Conservation (phyloP, 192 early-diverging fungal species). For the Gamsiella multidivaricata region DNA sequence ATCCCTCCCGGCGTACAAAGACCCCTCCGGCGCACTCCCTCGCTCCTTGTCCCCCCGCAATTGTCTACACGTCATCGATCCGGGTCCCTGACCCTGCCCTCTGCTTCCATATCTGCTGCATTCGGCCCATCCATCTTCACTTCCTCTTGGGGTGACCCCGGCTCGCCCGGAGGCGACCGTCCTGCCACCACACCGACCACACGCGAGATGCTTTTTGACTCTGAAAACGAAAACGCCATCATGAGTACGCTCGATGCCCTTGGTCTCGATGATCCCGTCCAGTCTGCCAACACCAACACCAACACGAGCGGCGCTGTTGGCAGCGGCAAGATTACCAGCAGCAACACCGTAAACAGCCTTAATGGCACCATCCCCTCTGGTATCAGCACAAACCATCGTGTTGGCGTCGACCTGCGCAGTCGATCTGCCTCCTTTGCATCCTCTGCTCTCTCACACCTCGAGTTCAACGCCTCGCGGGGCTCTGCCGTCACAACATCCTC, state of each 20-base stretch:
- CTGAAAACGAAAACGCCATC: conserved; percentile 67
- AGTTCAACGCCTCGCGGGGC: conserved; percentile 16
- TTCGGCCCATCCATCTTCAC: conserved; percentile 72
- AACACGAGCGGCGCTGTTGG: conserved; percentile 11
- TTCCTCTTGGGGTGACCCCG: conserved; percentile 64
- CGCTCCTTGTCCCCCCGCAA: conserved; percentile 52
- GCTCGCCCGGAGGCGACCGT: conserved; percentile 55
- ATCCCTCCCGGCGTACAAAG: conserved; percentile 25
- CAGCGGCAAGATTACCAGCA: conserved; percentile 19
- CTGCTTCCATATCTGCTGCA: conserved; percentile 62
- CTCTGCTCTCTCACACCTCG: conserved; percentile 41
- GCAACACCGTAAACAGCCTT: conserved; percentile 8
- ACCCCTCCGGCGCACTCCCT: conserved; percentile 35
- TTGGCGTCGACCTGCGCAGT: conserved; percentile 48
- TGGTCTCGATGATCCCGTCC: conserved; percentile 71
- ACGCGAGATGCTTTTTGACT: conserved; percentile 60
- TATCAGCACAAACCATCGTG: conserved; percentile 36
- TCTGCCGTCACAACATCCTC: conserved; percentile 15
- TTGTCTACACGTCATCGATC: conserved; percentile 61
- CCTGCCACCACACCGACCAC: conserved; percentile 57
- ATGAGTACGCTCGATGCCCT: conserved; percentile 76
- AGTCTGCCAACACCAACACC: conserved; percentile 36
- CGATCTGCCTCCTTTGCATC: conserved; percentile 51
- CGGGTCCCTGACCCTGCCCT: conserved; percentile 65
- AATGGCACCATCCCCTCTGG: conserved; percentile 12